Percentiles rank a stretch among this genome's conserved stretches.
phyloP scores from a whole-genome alignment of 129 eudicot genomes.

The Chrysanthemum lavandulifolium region DNA sequence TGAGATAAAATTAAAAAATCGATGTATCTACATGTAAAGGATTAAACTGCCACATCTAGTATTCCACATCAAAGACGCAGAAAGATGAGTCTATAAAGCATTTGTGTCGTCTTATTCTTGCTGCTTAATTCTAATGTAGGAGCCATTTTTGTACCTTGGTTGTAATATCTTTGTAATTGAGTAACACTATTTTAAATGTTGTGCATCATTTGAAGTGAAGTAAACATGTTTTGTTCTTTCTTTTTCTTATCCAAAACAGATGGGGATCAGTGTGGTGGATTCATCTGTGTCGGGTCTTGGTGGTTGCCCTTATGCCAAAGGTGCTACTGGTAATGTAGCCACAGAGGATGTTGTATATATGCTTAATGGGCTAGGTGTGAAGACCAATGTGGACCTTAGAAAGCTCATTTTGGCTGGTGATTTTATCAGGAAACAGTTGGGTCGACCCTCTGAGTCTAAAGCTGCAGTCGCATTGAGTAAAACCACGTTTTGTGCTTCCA shows the following conservation, averaged over 20 bases:
- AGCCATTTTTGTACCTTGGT: too few species aligned
- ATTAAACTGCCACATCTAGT: neutral
- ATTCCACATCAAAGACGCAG: too few species aligned
- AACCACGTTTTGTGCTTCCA: neutral
- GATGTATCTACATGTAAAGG: too few species aligned
- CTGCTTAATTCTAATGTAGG: too few species aligned
- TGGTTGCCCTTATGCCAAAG: conserved; percentile 85
- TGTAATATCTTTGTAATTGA: too few species aligned
- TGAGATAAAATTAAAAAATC: neutral
- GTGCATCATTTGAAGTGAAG: too few species aligned
- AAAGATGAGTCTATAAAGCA: too few species aligned
- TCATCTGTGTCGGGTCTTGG: conserved; percentile 78
- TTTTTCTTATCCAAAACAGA: conserved; percentile 28
- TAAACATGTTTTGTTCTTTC: neutral
- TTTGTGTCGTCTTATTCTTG: too few species aligned
- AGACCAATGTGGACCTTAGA: conserved; percentile 55
- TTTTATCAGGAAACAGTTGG: conserved; percentile 56
- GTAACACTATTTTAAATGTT: too few species aligned
- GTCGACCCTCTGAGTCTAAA: conserved; percentile 60
- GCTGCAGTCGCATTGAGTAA: conserved; percentile 51
- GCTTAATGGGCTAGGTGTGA: conserved; percentile 69
- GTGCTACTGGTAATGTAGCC: conserved; percentile 66
- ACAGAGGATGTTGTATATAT: conserved; percentile 67
- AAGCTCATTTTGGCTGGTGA: conserved; percentile 63
- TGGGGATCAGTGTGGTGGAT: conserved; percentile 69